phyloP scores from a whole-genome alignment of 352 stramenopile species.

The Phytopythium mirpurense region DNA sequence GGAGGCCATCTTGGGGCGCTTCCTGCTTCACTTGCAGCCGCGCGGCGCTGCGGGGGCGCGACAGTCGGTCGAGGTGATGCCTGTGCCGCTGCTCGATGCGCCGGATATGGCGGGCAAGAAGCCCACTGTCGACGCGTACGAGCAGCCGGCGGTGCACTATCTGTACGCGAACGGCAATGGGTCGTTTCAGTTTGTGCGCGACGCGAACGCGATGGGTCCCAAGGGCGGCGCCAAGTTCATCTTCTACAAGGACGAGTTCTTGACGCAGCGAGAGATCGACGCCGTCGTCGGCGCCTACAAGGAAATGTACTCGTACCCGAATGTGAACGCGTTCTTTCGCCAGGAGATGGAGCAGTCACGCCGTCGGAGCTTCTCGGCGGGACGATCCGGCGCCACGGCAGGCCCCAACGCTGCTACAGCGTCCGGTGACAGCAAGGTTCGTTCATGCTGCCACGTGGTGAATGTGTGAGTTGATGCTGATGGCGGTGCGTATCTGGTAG shows the following conservation, averaged over 20 bases:
- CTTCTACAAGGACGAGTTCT: slow-evolving; percentile 83
- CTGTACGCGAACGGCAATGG: slow-evolving; percentile 70
- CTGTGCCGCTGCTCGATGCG: slow-evolving; percentile 17
- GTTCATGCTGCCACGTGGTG: not conserved
- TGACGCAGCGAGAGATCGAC: slow-evolving; percentile 63
- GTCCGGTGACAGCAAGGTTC: slow-evolving; percentile 39
- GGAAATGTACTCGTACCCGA: slow-evolving; percentile 74
- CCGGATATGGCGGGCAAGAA: slow-evolving; percentile 31
- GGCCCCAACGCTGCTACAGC: slow-evolving; percentile 7
- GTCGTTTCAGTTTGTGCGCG: slow-evolving; percentile 77
- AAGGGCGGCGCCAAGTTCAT: slow-evolving; percentile 55
- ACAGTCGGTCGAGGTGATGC: slow-evolving; percentile 56
- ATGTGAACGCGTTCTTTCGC: slow-evolving; percentile 70
- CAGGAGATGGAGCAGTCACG: slow-evolving; percentile 58
- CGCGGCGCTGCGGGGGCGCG: slow-evolving; percentile 8
- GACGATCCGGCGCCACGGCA: slow-evolving; percentile 18
- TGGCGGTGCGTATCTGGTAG: slow-evolving; percentile 13
- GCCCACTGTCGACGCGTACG: slow-evolving; percentile 55
- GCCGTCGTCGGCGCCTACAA: slow-evolving; percentile 83
- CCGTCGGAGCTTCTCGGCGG: slow-evolving; percentile 43
- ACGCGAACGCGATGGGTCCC: slow-evolving; percentile 28
- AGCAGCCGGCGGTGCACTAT: slow-evolving; percentile 67
- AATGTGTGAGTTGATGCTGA: not conserved
- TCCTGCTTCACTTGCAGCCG: slow-evolving; percentile 54
- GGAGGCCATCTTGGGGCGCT: slow-evolving; percentile 65